Evolutionary conservation across 2,329 filamentous ascomycete species (phyloP), one percentile per base, ranked within the genome.

Genomic region (Parascedosporium putredinis): DNA sequence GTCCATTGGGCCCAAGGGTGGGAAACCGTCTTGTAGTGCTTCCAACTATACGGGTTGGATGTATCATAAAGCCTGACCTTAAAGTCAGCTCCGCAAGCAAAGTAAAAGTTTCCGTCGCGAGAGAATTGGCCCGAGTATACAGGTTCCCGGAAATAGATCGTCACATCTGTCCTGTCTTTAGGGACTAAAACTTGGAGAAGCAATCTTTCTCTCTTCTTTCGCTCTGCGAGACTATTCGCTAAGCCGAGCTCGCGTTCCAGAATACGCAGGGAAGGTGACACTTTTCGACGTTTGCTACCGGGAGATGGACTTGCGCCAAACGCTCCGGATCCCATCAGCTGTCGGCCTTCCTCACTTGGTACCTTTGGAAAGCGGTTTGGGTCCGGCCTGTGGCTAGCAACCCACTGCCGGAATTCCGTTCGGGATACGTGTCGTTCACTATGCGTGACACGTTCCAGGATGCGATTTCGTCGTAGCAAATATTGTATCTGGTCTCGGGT

Each of bases 41-140:
- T 85, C 93, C 93, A 98, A 55, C 89, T 79, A 65, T 93, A 95
- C 0, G 91, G 89, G 58, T 96, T 95, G 2, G 87, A 90, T 0
- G 93, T 97, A 64, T 97, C 91, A 66, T 97, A 98, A 87, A 98
- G 90, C 49, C 90, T 84, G 8, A 98, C 89, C 57, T 82, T 85
- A 69, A 95, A 95, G 65, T 97, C 90, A 65, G 96, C 88, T 8
- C 85, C 86, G 60, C 86, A 93, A 5, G 85, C 83, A 62, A 91
- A 97, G 70, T 96, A 97, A 70, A 97, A 97, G 65, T 95, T 95
- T 23, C 93, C 93, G 58, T 98, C 93, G 55, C 94, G 87, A 0
- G 88, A 95, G 63, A 97, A 98, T 62, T 97, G 91, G 1, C 93
- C 93, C 3, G 88, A 95, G 61, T 97, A 97, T 49, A 93, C 90